Evolutionary conservation across 2,329 filamentous ascomycete genomes (phyloP), one percentile per base, ranked within the genome.

Genomic region (Plenodomus tracheiphilus): DNA sequence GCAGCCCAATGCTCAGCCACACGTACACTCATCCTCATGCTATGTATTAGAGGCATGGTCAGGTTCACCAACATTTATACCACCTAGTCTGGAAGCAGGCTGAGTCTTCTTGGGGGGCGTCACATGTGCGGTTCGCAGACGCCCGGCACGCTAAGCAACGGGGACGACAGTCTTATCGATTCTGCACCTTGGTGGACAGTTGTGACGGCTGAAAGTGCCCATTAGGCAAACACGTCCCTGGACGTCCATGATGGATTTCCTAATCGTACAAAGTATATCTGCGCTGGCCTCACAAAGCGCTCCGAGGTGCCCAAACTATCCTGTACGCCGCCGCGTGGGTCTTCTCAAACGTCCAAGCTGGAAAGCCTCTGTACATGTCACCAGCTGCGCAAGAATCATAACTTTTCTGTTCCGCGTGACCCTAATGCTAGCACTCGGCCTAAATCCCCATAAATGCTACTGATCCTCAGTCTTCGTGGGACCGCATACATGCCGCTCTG

Each of bases 231-330:
- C 6, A 32, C 28, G 28, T 32, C 28, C 28, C 4, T 4, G 13
- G 6, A 32, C 28, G 28, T 11, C 28, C 7, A 32, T 11, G 28
- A 6, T 32, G 44, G 57, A 56, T 51, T 50, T 43, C 51, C 59
- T 51, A 68, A 69, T 69, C 53, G 46, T 69, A 70, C 64, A 69
- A n/a, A 56, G 53, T 53, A 49, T 49, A 53, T 54, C 51, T 56
- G 50, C 55, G 57, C 56, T 53, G 52, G 45, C 56, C 62, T 43
- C 49, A 55, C 49, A 58, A 56, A 58, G 50, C 61, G 55, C 56
- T 58, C 52, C 51, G 58, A 58, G 45, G 45, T 58, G 61, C 52
- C 54, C 56, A 51, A n/a, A 48, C 53, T 46, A 59, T 58, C 52
- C 60, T 46, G 41, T 58, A 64, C 64, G 61, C 65, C 63, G 44